Percentiles rank a stretch among this genome's conserved stretches.
phyloP scores from a whole-genome alignment of 2,329 filamentous ascomycete genomes.

The Raffaelea deltoideospora region DNA sequence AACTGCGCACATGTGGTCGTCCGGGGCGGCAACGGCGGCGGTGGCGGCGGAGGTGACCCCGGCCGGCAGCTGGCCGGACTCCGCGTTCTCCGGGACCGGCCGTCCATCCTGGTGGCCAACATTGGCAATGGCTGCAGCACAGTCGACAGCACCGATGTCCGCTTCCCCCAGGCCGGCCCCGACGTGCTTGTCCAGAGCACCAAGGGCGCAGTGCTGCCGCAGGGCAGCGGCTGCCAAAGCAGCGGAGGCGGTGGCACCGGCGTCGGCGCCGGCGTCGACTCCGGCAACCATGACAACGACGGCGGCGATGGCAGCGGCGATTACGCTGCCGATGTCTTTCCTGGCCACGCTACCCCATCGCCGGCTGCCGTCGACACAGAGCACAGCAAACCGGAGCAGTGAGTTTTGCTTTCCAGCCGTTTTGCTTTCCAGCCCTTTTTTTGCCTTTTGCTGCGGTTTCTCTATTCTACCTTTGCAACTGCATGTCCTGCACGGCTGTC shows the following conservation, averaged over 20 bases:
- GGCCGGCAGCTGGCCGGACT: slow-evolving; percentile 41
- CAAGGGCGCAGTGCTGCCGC: slow-evolving; percentile 27
- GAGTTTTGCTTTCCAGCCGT: too few species aligned
- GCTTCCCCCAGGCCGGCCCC: slow-evolving; percentile 7
- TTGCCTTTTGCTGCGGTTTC: too few species aligned
- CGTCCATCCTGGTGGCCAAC: slow-evolving; percentile 5
- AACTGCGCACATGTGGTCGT: slow-evolving; percentile 59
- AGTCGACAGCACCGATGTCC: slow-evolving; percentile 9
- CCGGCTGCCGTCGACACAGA: too few species aligned
- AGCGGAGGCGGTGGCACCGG: not conserved
- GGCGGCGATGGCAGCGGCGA: not conserved
- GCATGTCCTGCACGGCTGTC: too few species aligned
- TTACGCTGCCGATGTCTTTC: not conserved
- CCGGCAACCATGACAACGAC: not conserved
- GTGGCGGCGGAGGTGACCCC: slow-evolving; percentile 44
- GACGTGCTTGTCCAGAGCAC: slow-evolving; percentile 45
- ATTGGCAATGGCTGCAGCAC: slow-evolving; percentile 8
- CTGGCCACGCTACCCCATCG: too few species aligned
- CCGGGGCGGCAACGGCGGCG: slow-evolving; percentile 30
- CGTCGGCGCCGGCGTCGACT: not conserved
- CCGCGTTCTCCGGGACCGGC: slow-evolving; percentile 4
- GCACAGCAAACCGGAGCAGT: too few species aligned
- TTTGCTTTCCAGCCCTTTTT: too few species aligned
- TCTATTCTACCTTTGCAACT: too few species aligned
- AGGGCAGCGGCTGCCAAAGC: slow-evolving; percentile 9